These are phyloP conservation scores for Tarenaya hassleriana DNA, from an alignment of 345 rosid genomes.

Conservation along the genomic window DNA sequence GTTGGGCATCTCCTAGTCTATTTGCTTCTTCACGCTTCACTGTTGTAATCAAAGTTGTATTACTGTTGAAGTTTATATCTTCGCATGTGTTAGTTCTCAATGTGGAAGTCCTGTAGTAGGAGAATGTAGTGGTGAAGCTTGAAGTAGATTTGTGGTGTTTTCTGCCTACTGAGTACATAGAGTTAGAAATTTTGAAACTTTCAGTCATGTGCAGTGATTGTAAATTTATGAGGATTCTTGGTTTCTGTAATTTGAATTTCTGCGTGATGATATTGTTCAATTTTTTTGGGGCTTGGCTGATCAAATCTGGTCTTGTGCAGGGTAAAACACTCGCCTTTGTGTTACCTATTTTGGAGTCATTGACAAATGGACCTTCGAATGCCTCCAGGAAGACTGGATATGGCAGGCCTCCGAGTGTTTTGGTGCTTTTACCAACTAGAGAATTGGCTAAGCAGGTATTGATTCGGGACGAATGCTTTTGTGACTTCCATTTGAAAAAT, in stretches of 20 bases:
- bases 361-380: slow-evolving; percentile 63
- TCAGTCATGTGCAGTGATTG: not conserved
- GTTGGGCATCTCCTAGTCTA: no score
- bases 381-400: slow-evolving; percentile 58
- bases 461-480: not conserved
- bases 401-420: slow-evolving; percentile 79
- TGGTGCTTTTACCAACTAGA: slow-evolving; percentile 91
- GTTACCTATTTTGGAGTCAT: slow-evolving; percentile 85
- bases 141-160: no score
- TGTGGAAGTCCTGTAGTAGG: no score
- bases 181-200: no score
- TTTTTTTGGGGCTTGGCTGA: slow-evolving; percentile 5
- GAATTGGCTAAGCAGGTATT: slow-evolving; percentile 89
- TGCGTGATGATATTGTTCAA: not conserved
- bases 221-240: not conserved
- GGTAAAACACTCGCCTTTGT: slow-evolving; percentile 97
- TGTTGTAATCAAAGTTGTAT: no score
- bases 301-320: slow-evolving; percentile 35
- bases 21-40: no score
- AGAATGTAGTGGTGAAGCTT: no score
- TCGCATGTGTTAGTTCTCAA: no score
- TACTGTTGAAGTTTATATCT: no score
- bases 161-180: no score
- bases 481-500: no score
- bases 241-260: not conserved